These are phyloP conservation scores for Phialocephala subalpina DNA, from an alignment of 2,329 filamentous ascomycete genomes.

Conservation along the genomic window DNA sequence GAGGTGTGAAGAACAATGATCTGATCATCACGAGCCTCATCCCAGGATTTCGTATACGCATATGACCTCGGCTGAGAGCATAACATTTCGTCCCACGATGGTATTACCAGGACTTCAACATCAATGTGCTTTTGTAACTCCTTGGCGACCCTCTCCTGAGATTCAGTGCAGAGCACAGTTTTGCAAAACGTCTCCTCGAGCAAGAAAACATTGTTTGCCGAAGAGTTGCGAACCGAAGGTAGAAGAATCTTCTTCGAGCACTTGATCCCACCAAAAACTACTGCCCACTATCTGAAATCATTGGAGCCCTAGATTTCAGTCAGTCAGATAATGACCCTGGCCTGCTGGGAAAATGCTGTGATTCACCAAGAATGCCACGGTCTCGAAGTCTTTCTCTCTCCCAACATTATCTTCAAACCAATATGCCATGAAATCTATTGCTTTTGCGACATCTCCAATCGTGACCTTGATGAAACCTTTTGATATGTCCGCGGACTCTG, in stretches of 20 bases:
- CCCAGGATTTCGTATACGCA: conserved; percentile 46
- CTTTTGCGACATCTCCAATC: background rate
- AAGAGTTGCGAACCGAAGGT: background rate
- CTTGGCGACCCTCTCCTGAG: background rate
- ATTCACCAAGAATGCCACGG: background rate
- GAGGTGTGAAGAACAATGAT: conserved; percentile 44
- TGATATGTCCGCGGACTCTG: conserved; percentile 1
- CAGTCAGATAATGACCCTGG: background rate
- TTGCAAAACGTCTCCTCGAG: background rate
- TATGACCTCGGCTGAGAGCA: conserved; percentile 26
- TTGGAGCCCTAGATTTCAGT: background rate
- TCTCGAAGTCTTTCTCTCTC: background rate
- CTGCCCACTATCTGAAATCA: conserved; percentile 6
- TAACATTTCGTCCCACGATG: background rate
- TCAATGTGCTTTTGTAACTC: background rate
- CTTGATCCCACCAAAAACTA: background rate
- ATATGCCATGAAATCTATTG: background rate
- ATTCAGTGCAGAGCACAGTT: background rate
- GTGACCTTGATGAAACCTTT: conserved; percentile 4
- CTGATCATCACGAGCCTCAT: conserved; percentile 46
- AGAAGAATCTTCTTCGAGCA: background rate
- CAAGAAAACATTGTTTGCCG: background rate
- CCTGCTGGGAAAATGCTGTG: background rate
- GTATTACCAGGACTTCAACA: background rate
- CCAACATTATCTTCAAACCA: conserved; percentile 1